Evolutionary conservation across 108 stramenopile species (phyloP).

Genomic region (Nitzschia inconspicua): DNA sequence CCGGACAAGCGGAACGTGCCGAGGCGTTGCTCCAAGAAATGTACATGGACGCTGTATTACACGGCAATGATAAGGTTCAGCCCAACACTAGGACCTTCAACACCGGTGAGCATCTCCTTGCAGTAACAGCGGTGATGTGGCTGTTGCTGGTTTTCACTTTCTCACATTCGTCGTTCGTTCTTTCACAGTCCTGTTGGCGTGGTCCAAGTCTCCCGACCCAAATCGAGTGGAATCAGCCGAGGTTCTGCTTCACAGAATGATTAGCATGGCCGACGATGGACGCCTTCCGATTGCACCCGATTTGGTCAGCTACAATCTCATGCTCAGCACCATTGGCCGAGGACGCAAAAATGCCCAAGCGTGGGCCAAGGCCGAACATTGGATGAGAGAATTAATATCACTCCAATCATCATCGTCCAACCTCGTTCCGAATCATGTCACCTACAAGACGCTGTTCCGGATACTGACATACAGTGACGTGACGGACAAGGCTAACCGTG

Average conservation of each 20-base stretch:
- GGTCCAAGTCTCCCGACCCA: slow-evolving; percentile 16
- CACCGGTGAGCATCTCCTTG: too few species aligned
- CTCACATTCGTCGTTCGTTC: too few species aligned
- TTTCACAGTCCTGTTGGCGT: slow-evolving; percentile 27
- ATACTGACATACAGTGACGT: too few species aligned
- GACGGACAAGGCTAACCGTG: too few species aligned
- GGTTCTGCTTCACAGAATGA: slow-evolving; percentile 22
- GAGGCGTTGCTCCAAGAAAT: slow-evolving; percentile 24
- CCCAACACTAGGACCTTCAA: slow-evolving; percentile 33
- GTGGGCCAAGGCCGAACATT: background rate
- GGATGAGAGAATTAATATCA: slow-evolving; percentile 20
- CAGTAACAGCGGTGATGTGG: too few species aligned
- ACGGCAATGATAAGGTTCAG: slow-evolving; percentile 3
- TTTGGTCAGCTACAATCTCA: slow-evolving; percentile 27
- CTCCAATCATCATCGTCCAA: too few species aligned
- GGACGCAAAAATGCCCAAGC: background rate
- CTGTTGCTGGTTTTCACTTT: too few species aligned
- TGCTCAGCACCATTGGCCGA: slow-evolving; percentile 27
- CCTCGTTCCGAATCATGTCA: too few species aligned
- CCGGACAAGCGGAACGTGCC: slow-evolving; percentile 14
- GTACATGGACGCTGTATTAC: slow-evolving; percentile 20
- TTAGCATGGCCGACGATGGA: slow-evolving; percentile 3
- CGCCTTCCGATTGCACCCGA: slow-evolving; percentile 13
- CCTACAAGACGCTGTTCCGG: too few species aligned
- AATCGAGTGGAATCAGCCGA: slow-evolving; percentile 16